phyloP scores from a whole-genome alignment of 805 yeast genomes.

The Cyberlindnera amylophila region DNA sequence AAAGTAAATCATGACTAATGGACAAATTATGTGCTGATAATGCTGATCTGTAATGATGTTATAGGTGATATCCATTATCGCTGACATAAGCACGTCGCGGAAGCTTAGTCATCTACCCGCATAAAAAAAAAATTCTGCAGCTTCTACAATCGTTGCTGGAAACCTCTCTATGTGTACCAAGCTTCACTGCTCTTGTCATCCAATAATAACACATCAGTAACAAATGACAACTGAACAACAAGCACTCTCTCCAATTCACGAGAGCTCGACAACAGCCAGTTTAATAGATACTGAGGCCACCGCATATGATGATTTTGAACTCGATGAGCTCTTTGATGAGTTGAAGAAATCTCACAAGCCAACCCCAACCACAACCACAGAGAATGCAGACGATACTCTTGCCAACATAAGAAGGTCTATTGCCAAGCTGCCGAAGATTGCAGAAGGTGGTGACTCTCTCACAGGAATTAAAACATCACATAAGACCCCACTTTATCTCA shows the following conservation, averaged over 20 bases:
- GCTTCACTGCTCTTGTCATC: too few species aligned
- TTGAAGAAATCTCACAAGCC: slow-evolving; percentile 20
- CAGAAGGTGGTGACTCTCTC: slow-evolving; percentile 10
- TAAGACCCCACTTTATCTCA: slow-evolving; percentile 6
- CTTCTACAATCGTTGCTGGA: too few species aligned
- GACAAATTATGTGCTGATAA: too few species aligned
- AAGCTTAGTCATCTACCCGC: neutral
- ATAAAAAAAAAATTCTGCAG: neutral
- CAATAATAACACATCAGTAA: too few species aligned
- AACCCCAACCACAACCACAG: slow-evolving; percentile 10
- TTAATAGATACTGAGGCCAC: slow-evolving; percentile 6
- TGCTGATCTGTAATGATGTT: too few species aligned
- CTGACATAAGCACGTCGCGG: neutral
- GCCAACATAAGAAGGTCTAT: slow-evolving; percentile 34
- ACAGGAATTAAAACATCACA: slow-evolving; percentile 24
- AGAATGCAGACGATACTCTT: slow-evolving; percentile 28
- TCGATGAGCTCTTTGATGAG: slow-evolving; percentile 34
- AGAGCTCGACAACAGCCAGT: slow-evolving; percentile 11
- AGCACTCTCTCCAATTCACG: slow-evolving; percentile 17
- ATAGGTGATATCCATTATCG: neutral
- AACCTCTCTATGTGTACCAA: too few species aligned
- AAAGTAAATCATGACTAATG: slow-evolving; percentile 1
- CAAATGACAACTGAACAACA: too few species aligned
- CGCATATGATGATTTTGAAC: slow-evolving; percentile 18
- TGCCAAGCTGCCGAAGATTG: slow-evolving; percentile 39